phyloP scores from a whole-genome alignment of 495 filamentous ascomycete species.

The Podospora tetraspora region DNA sequence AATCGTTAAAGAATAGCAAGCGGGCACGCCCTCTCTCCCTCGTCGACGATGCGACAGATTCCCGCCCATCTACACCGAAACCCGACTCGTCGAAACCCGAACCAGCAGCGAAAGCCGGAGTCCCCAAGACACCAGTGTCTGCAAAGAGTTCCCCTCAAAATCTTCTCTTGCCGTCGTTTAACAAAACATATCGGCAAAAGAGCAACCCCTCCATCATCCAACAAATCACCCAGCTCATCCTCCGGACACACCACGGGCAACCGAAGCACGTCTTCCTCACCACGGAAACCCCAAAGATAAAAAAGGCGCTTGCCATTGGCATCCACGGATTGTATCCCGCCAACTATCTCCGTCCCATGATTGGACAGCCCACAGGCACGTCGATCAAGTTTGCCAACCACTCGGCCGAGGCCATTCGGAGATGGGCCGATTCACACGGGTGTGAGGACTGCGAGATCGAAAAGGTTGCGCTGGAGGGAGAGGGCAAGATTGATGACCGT shows the following conservation, averaged over 20 bases:
- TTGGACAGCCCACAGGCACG: slow-evolving; percentile 93
- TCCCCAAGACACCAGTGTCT: slow-evolving; percentile 28
- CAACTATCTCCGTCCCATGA: slow-evolving; percentile 71
- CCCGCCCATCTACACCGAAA: slow-evolving; percentile 33
- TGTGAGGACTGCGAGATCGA: slow-evolving; percentile 67
- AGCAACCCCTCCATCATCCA: slow-evolving; percentile 66
- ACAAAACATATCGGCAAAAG: slow-evolving; percentile 60
- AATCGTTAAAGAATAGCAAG: slow-evolving; percentile 42
- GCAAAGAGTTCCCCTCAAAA: slow-evolving; percentile 47
- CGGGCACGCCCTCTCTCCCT: slow-evolving; percentile 46
- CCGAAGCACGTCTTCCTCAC: slow-evolving; percentile 66
- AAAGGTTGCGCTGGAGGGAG: slow-evolving; percentile 93
- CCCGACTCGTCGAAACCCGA: slow-evolving; percentile 29
- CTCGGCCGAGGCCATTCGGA: slow-evolving; percentile 74
- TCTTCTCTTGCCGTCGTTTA: slow-evolving; percentile 63
- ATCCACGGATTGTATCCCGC: slow-evolving; percentile 94
- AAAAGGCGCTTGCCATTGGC: slow-evolving; percentile 83
- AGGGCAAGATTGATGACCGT: slow-evolving; percentile 87
- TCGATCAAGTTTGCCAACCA: slow-evolving; percentile 89
- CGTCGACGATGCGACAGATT: slow-evolving; percentile 38
- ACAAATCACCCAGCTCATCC: slow-evolving; percentile 61
- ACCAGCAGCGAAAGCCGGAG: slow-evolving; percentile 22
- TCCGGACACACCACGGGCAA: slow-evolving; percentile 54
- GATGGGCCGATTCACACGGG: slow-evolving; percentile 67
- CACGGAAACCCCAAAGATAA: slow-evolving; percentile 65